Evolutionary conservation across 208 protist species (phyloP), one percentile per base, ranked within the genome.

Genomic region (Crithidia thermophila): DNA sequence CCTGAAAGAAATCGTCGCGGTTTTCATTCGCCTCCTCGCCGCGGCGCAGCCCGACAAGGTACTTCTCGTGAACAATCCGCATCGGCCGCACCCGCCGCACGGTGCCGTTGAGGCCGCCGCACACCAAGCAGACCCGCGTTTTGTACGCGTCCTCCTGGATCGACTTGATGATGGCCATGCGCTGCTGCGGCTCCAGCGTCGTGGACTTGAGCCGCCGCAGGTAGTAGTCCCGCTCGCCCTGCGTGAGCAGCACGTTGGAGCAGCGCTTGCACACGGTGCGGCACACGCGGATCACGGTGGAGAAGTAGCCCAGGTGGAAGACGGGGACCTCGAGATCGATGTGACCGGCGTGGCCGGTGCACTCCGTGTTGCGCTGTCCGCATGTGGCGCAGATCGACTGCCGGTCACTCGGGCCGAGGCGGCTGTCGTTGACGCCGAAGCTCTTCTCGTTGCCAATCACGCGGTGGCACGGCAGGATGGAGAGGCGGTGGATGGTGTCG

Each of bases 241-340:
- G 82, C 27, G 81, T 78, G 10, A 99, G 75, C 63, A 99, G 77
- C 16, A 99, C 83, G 21, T 89, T 79, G 8, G 84, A 85, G 78
- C 97, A 99, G 18, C 70, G 77, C 85, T 99, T 99, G 87, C 99
- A 99, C 53, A 99, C 98, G 31, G 86, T 92, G 39, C 99, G 92
- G 25, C 99, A 92, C 11, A 99, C 94, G 18, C 88, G 79, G 33
- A 99, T 50, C 43, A 99, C 97, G 13, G 79, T 72, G 31, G 92
- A 80, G 47, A 99, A 95, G 72, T 98, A 99, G 30, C 98, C 99
- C 28, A 98, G 72, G 71, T 99, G 99, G 77, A 99, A 99, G 7
- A 99, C 98, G 0, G 99, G 99, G 27, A 98, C 75, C 71, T 95
- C 94, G 34, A 99, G 83, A 62, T 98, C 83, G 39, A 99, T 96